Evolutionary conservation across 352 stramenopile species (phyloP).

Genomic region (Globisporangium echinulatum): DNA sequence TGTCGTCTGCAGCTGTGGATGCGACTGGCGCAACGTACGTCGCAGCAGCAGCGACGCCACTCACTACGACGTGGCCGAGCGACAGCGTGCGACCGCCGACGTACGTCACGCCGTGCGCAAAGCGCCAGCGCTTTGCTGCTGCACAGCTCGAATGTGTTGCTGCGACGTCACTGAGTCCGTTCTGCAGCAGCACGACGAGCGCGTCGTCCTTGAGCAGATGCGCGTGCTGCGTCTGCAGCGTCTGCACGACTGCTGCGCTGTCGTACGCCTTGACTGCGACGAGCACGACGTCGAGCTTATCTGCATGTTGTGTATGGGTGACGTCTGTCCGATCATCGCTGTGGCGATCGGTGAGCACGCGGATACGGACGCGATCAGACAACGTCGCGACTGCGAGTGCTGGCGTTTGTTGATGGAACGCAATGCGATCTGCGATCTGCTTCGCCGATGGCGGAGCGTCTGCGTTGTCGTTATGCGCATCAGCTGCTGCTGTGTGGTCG

Average conservation of each 20-base stretch:
- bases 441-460: not conserved
- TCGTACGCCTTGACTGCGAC: slow-evolving; percentile 70
- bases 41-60: slow-evolving; percentile 31
- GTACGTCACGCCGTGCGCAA: slow-evolving; percentile 63
- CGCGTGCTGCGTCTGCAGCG: slow-evolving; percentile 23
- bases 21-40: slow-evolving; percentile 49
- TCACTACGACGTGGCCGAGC: slow-evolving; percentile 41
- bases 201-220: slow-evolving; percentile 38
- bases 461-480: slow-evolving; percentile 1
- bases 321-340: not conserved
- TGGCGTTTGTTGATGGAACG: not conserved
- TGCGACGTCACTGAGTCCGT: slow-evolving; percentile 47
- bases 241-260: slow-evolving; percentile 27
- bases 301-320: not conserved
- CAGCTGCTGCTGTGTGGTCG: not conserved
- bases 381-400: slow-evolving; percentile 1
- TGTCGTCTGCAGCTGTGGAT: not conserved
- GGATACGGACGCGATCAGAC: slow-evolving; percentile 25
- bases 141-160: not conserved
- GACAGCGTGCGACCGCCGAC: slow-evolving; percentile 36
- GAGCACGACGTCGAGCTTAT: slow-evolving; percentile 48
- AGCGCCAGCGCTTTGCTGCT: slow-evolving; percentile 18
- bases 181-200: slow-evolving; percentile 60
- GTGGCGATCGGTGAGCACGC: slow-evolving; percentile 16
- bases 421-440: not conserved